These are phyloP conservation scores for Cystobasidiaceae sp. DNA, from an alignment of 1,284 basidiomycete genomes.

Conservation along the genomic window DNA sequence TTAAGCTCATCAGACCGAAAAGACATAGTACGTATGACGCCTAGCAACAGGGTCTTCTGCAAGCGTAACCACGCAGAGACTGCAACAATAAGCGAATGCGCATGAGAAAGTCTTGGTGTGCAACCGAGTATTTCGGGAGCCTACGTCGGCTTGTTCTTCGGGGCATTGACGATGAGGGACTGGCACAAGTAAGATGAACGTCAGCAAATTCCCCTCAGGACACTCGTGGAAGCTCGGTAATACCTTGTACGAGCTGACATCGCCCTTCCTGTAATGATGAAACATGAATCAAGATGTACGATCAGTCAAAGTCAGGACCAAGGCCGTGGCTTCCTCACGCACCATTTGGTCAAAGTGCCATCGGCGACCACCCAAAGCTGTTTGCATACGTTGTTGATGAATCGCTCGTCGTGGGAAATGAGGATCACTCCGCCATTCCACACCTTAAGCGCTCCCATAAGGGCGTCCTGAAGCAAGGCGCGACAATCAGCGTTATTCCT, in stretches of 20 bases:
- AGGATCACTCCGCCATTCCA: conserved; percentile 95
- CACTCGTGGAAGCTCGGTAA: not conserved
- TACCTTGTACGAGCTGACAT: conserved; percentile 30
- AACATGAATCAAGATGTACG: not conserved
- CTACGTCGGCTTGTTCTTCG: conserved; percentile 27
- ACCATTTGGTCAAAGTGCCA: conserved; percentile 45
- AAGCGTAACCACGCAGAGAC: too few relatives aligned
- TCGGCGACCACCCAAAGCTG: conserved; percentile 89
- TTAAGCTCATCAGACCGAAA: too few relatives aligned
- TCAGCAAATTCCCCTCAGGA: not conserved
- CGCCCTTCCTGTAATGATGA: conserved; percentile 6
- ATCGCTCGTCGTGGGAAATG: conserved; percentile 66
- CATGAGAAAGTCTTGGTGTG: too few relatives aligned
- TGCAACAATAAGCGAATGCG: too few relatives aligned
- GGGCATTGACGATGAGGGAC: conserved; percentile 18
- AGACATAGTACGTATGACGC: too few relatives aligned
- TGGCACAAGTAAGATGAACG: not conserved
- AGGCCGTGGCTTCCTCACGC: not conserved
- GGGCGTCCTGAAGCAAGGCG: conserved; percentile 59
- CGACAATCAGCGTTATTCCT: too few relatives aligned
- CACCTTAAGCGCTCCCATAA: conserved; percentile 75
- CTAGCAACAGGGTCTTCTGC: too few relatives aligned
- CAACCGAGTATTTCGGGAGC: not conserved
- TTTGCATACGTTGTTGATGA: conserved; percentile 45
- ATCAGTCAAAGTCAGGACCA: not conserved